phyloP scores from a whole-genome alignment of 306 rosid species.

The Castanea mollissima region DNA sequence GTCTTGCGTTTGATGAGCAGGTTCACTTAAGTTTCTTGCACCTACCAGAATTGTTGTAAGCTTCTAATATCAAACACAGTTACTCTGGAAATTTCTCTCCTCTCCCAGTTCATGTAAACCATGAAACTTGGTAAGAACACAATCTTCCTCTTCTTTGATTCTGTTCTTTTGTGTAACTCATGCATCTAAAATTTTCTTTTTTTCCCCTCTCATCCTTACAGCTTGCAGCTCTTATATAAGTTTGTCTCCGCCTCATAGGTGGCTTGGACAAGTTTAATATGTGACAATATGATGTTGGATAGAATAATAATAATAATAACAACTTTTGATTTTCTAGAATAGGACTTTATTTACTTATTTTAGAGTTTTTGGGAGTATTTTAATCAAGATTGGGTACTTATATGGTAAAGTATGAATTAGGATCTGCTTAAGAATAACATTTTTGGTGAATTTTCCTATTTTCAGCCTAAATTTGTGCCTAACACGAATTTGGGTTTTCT shows the following conservation, averaged over 20 bases:
- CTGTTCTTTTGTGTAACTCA: not conserved
- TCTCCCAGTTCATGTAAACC: slow-evolving; percentile 24
- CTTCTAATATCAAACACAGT: slow-evolving; percentile 9
- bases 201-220: not conserved
- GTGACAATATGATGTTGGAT: not conserved
- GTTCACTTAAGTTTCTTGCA: slow-evolving; percentile 9
- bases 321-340: too few species aligned
- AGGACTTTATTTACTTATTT: too few species aligned
- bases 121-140: slow-evolving; percentile 76
- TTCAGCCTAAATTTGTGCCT: too few species aligned
- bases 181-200: not conserved
- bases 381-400: too few species aligned
- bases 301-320: too few species aligned
- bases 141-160: slow-evolving; percentile 6
- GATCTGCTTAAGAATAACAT: too few species aligned
- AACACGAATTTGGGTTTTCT: too few species aligned
- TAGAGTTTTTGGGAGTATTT: too few species aligned
- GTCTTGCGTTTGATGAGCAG: slow-evolving; percentile 38
- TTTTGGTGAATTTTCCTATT: too few species aligned
- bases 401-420: too few species aligned
- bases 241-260: not conserved
- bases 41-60: slow-evolving; percentile 13
- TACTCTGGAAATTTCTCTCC: slow-evolving; percentile 24
- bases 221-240: not conserved
- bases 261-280: not conserved